phyloP scores from a whole-genome alignment of 1,284 basidiomycete genomes.

The Cryptococcus jaspeensis region DNA sequence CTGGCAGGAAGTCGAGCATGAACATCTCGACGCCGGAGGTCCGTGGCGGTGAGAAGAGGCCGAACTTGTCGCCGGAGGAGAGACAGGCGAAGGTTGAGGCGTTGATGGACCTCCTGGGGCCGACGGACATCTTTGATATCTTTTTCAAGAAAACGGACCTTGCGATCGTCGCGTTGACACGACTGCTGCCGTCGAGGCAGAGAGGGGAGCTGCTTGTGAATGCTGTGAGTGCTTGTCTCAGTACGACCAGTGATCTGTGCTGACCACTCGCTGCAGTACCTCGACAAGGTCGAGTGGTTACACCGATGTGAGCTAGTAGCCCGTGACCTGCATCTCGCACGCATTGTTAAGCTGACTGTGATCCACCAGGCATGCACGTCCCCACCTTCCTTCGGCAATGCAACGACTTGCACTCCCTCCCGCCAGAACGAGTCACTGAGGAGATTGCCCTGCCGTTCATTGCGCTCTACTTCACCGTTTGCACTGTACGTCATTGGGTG shows the following conservation, averaged over 20 bases:
- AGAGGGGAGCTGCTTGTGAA: constrained; percentile 48
- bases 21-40: background rate
- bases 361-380: constrained; percentile 41
- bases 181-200: constrained; percentile 43
- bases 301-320: constrained; percentile 50
- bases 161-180: constrained; percentile 44
- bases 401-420: constrained; percentile 49
- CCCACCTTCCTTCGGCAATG: constrained; percentile 50
- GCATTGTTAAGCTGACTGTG: background rate
- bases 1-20: background rate
- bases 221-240: constrained; percentile 28
- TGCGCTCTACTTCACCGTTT: constrained; percentile 47
- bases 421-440: constrained; percentile 38
- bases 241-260: too few relatives aligned
- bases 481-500: constrained; percentile 33
- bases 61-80: constrained; percentile 29
- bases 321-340: background rate
- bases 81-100: constrained; percentile 30
- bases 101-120: constrained; percentile 44
- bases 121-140: constrained; percentile 46
- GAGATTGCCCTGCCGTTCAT: constrained; percentile 50
- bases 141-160: constrained; percentile 47
- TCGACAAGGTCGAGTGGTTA: constrained; percentile 52
- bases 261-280: constrained; percentile 22
- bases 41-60: background rate